A percentile compares a stretch with the other conserved stretches of the same genome.
phyloP scores from a whole-genome alignment of 257 asterid species.

The Salvia rosmarinus region DNA sequence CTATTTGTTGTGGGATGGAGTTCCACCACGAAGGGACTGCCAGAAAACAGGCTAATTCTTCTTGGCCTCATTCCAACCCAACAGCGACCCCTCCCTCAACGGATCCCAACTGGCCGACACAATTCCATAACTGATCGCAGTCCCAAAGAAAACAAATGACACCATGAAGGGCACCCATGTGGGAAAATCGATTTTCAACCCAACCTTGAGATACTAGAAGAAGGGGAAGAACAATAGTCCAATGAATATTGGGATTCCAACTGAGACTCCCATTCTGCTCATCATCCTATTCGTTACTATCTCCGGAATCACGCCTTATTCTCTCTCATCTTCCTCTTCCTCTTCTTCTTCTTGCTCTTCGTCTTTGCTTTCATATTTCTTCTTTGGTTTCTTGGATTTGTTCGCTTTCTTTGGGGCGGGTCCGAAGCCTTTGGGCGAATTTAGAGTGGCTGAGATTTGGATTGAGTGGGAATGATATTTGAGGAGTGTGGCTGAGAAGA shows the following conservation, averaged over 20 bases:
- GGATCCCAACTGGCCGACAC: conserved; percentile 99
- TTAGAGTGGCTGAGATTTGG: conserved; percentile 60
- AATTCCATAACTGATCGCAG: conserved; percentile 90
- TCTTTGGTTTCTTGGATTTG: conserved; percentile 54
- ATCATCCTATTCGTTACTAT: conserved; percentile 96
- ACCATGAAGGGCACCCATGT: conserved; percentile 88
- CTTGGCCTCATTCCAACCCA: conserved; percentile 95
- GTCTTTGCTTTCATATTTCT: conserved; percentile 45
- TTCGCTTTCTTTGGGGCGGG: conserved; percentile 58
- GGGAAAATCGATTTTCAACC: conserved; percentile 85
- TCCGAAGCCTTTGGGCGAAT: conserved; percentile 86
- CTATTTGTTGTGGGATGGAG: conserved; percentile 49
- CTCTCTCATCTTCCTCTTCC: conserved; percentile 46
- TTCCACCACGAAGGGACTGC: conserved; percentile 67
- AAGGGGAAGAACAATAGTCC: conserved; percentile 90
- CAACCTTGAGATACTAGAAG: conserved; percentile 88
- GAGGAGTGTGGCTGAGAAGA: conserved; percentile 32
- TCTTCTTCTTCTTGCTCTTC: conserved; percentile 51
- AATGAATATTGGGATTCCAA: conserved; percentile 77
- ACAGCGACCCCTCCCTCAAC: conserved; percentile 76
- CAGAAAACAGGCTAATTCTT: conserved; percentile 98
- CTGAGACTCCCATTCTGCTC: conserved; percentile 71
- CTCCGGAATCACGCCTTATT: conserved; percentile 79
- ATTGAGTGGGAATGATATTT: conserved; percentile 30
- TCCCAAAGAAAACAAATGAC: conserved; percentile 85